Percentiles rank a stretch among this genome's conserved stretches.
Evolutionary conservation across 176 grass and related monocot genomes (phyloP).

Genomic region (Ampelocalamus luodianensis): DNA sequence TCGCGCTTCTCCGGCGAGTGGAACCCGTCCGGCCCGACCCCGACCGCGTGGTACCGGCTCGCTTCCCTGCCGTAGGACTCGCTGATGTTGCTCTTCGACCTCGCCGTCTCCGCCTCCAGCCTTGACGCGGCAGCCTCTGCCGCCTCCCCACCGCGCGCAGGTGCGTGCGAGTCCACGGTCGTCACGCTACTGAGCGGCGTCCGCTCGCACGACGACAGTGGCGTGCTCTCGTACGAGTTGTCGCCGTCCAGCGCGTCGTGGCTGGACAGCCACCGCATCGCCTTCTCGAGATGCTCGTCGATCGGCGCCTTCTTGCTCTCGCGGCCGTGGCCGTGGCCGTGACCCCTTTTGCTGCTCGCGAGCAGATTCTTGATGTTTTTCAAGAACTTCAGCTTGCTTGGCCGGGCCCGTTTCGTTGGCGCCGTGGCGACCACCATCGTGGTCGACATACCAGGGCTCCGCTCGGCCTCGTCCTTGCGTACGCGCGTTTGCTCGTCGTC

Average conservation of each 20-base stretch:
- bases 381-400: constrained; percentile 64
- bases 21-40: background rate
- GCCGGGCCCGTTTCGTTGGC: constrained; percentile 25
- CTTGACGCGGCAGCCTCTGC: background rate
- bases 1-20: constrained; percentile 28
- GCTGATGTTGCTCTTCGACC: constrained; percentile 60
- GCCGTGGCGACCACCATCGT: background rate
- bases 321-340: background rate
- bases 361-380: constrained; percentile 80
- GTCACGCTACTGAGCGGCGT: constrained; percentile 57
- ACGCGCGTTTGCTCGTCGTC: background rate
- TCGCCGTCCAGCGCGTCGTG: constrained; percentile 38
- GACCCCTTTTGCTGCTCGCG: constrained; percentile 2
- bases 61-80: constrained; percentile 36
- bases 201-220: constrained; percentile 50
- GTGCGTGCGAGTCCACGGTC: constrained; percentile 38
- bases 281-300: constrained; percentile 56
- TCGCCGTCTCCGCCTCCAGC: constrained; percentile 14
- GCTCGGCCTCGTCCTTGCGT: background rate
- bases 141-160: background rate
- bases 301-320: constrained; percentile 9
- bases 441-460: background rate
- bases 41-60: constrained; percentile 49
- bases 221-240: constrained; percentile 56
- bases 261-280: constrained; percentile 49